Percentiles rank a stretch among this genome's conserved stretches.
These are phyloP conservation scores for Allium cepa DNA, from an alignment of 106 monocot genomes.

Conservation along the genomic window DNA sequence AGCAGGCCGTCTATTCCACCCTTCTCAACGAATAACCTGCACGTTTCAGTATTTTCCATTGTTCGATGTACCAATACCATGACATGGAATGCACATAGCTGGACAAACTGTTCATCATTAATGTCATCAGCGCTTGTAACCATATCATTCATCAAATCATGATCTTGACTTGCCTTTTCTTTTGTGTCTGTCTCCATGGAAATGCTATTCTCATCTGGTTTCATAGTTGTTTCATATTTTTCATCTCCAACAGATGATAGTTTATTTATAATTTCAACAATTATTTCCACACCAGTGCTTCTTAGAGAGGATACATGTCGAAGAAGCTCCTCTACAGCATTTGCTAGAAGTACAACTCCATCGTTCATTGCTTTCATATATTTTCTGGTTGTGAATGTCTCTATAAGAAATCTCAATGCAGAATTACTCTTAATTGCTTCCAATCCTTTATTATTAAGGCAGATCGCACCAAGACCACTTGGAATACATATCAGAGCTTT, in stretches of 20 bases:
- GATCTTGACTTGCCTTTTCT: constrained; percentile 56
- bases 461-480: constrained; percentile 96
- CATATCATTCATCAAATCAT: constrained; percentile 69
- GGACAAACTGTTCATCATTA: constrained; percentile 76
- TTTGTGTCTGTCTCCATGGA: constrained; percentile 94
- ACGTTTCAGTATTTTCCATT: constrained; percentile 96
- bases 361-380: constrained; percentile 98
- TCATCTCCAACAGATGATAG: constrained; percentile 58
- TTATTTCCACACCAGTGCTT: constrained; percentile 79
- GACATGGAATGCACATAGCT: constrained; percentile 81
- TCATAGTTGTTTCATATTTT: constrained; percentile 33
- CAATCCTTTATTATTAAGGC: constrained; percentile 79
- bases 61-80: constrained; percentile 93
- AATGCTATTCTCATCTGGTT: constrained; percentile 36
- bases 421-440: constrained; percentile 75
- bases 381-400: constrained; percentile 78
- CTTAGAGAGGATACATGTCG: constrained; percentile 91
- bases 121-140: constrained; percentile 56
- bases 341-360: constrained; percentile 93
- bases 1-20: constrained; percentile 75
- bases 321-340: constrained; percentile 95
- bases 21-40: constrained; percentile 92
- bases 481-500: constrained; percentile 95
- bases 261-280: constrained; percentile 80
- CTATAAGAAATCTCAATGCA: constrained; percentile 68